Evolutionary conservation across 139 green algal species (phyloP), one percentile per base, ranked within the genome.

Genomic region (Monoraphidium neglectum): DNA sequence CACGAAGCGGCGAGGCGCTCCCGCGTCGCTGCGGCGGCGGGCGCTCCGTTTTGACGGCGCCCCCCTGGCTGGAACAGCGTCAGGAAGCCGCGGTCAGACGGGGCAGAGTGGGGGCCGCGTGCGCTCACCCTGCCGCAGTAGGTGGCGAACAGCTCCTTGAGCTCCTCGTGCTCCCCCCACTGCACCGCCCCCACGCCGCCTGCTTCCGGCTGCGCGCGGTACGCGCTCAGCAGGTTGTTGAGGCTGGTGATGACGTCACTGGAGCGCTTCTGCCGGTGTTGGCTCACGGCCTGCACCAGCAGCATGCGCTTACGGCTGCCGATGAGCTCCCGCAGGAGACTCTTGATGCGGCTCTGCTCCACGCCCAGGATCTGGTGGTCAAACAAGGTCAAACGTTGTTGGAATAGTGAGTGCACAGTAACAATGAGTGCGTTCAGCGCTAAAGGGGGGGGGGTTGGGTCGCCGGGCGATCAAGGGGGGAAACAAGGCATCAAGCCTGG

Each of bases 101-200:
- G n/a, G n/a, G n/a, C n/a, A n/a, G n/a, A n/a, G n/a, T n/a, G n/a
- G n/a, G n/a, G n/a, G n/a, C n/a, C n/a, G 13, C 40, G 32, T 32
- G 35, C 36, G n/a, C 81, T 1, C 72, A 82, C 87, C 85, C 87
- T 86, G 21, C 54, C 66, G 36, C 87, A 83, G 82, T 93, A 97
- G 12, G 82, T 62, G 21, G 57, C 80, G 77, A 86, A 98, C 28
- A 98, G 70, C 70, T 98, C 93, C 62, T 87, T 69, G 67, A 98
- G 72, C 87, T 98, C 94, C 38, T 87, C 87, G 56, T 37, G 37
- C 74, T 91, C 83, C 16, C 70, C 76, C 93, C 93, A 97, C 38
- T 86, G 43, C 57, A 90, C 66, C 26, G 65, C 73, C n/a, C 73
- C 73, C 8, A 79, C 49, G 28, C 62, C 37, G 33, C 72, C 72